Base-by-base conservation (phyloP, 768 basidiomycete genomes). In the Trametes gibbosa region DNA sequence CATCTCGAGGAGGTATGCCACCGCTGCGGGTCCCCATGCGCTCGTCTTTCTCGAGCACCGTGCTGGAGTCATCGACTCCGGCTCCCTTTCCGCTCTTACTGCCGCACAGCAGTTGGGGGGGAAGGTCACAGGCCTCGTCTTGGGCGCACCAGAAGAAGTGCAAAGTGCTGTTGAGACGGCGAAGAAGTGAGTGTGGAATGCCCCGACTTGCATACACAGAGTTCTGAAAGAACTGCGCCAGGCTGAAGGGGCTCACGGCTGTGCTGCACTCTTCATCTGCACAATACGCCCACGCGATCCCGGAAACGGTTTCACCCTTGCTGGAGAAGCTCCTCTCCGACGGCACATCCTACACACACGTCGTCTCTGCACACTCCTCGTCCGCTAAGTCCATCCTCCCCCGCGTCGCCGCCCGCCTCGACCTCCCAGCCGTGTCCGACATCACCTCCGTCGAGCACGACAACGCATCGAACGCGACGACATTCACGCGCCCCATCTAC, bases 401-500 rank as follows among this genome's bases (percentile, higher is more conserved):
- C 40, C 90, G 96, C 61, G 85, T 97, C 10, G 92, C 96, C 0
- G 96, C 92, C 13, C 80, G 78, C 61, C 83, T 98, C n/a, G 86
- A 96, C 72, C 83, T 88, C 21, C 92, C 94, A 7, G 92, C 93
- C 61, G 82, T 97, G 60, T 94, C 94, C 34, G 95, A 98, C 73
- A 84, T 98, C 66, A 90, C 87, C 34, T 89, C 88, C 14, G 77
- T 98, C 63, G 80, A 86, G 40, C 86, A 92, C 70, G 88, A 92
- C 67, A 55, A 74, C 27, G 72, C 86, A 3, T 84, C 85, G 34
- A 87, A 89, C 63, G 81, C 79, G 66, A 93, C 92, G 39, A 92
- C 86, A 1, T 98, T 95, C 72, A 86, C 90, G 5, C 90, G 96
- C 24, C 94, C 93, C 25, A 97, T 98, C 67, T 98, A 99, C 67